Conservation (phyloP, 1,284 basidiomycete genomes). For the Erythrobasidium hasegawianum region DNA sequence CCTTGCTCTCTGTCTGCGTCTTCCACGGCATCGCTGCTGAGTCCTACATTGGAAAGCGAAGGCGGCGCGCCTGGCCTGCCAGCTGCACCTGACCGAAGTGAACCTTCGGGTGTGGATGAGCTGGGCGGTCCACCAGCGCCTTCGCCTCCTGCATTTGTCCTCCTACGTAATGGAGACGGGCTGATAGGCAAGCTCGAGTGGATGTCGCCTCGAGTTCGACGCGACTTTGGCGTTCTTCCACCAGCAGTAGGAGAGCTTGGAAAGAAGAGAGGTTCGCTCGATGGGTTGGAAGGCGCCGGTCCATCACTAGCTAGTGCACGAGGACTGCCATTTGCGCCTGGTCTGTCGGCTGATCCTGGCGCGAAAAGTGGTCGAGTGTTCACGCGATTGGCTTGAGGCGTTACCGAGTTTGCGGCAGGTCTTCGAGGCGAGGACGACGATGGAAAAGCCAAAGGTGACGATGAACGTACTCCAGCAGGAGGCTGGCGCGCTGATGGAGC, state of each 20-base stretch:
- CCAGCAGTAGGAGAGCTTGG: conserved; percentile 46
- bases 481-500: background rate
- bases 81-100: conserved; percentile 27
- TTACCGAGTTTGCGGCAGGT: conserved; percentile 14
- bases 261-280: conserved; percentile 51
- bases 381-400: conserved; percentile 29
- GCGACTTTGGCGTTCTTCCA: conserved; percentile 7
- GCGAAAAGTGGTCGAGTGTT: conserved; percentile 31
- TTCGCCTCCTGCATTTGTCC: conserved; percentile 49
- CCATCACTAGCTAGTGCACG: conserved; percentile 30
- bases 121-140: conserved; percentile 55
- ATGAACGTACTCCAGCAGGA: conserved; percentile 15
- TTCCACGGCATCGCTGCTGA: conserved; percentile 43
- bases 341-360: conserved; percentile 37
- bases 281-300: conserved; percentile 7
- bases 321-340: conserved; percentile 14
- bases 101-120: conserved; percentile 30
- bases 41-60: conserved; percentile 62
- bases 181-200: conserved; percentile 64
- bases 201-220: conserved; percentile 63
- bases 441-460: conserved; percentile 28
- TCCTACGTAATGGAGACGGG: conserved; percentile 50
- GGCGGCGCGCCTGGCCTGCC: conserved; percentile 52
- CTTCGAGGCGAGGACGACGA: conserved; percentile 23
- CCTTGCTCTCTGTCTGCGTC: conserved; percentile 29